Conservation (phyloP, 306 rosid genomes). For the Vigna radiata region DNA sequence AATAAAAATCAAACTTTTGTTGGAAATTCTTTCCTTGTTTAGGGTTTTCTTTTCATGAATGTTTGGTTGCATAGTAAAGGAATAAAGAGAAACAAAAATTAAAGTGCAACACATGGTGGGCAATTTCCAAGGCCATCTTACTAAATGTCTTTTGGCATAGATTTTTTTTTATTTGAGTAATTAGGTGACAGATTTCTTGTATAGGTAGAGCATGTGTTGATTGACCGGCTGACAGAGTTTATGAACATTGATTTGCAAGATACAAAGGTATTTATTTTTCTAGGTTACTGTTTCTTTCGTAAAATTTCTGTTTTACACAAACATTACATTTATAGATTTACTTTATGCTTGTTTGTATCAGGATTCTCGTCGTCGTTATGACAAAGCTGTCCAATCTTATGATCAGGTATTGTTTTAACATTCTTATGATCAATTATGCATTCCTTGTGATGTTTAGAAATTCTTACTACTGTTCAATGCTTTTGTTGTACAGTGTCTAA, state of each 20-base stretch:
- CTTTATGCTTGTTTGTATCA: conserved; percentile 47
- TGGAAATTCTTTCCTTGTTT: conserved; percentile 32
- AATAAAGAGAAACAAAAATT: conserved; percentile 7
- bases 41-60: conserved; percentile 24
- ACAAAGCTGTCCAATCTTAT: conserved; percentile 79
- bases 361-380: conserved; percentile 85
- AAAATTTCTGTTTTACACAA: background rate
- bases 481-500: background rate
- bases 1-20: conserved; percentile 21
- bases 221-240: conserved; percentile 81
- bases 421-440: conserved; percentile 83
- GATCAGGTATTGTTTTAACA: conserved; percentile 80
- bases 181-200: conserved; percentile 42
- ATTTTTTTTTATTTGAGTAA: conserved; percentile 34
- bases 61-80: conserved; percentile 24
- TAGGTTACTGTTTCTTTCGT: conserved; percentile 19
- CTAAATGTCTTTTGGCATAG: conserved; percentile 11
- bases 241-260: conserved; percentile 81
- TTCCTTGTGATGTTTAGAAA: conserved; percentile 34
- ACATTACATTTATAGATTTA: background rate
- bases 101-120: conserved; percentile 9
- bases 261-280: conserved; percentile 63
- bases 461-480: conserved; percentile 29
- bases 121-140: conserved; percentile 32
- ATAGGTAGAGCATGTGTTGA: conserved; percentile 94